phyloP scores from a whole-genome alignment of 352 stramenopile genomes.

The Peronospora belbahrii region DNA sequence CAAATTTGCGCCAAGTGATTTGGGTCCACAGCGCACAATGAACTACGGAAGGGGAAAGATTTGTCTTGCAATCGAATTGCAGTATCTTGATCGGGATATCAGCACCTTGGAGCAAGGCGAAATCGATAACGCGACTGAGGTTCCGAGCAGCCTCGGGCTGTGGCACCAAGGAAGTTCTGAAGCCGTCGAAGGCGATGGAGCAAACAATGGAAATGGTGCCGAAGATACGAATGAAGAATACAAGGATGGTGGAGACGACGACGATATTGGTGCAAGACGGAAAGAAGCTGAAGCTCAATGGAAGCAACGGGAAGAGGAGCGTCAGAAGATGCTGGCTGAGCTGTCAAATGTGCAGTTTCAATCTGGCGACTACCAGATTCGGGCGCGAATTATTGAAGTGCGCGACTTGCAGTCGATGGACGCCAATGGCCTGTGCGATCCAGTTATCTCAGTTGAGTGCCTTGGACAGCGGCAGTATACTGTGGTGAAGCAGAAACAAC shows the following conservation, averaged over 20 bases:
- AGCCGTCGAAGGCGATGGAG: constrained; percentile 7
- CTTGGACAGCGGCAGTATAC: constrained; percentile 76
- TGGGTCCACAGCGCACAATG: constrained; percentile 39
- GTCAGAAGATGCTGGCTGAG: constrained; percentile 65
- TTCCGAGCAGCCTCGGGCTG: constrained; percentile 37
- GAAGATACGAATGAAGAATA: constrained; percentile 27
- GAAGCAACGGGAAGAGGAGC: constrained; percentile 59
- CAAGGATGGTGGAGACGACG: constrained; percentile 27
- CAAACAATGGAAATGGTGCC: constrained; percentile 22
- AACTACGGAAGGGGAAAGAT: constrained; percentile 49
- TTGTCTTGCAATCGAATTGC: constrained; percentile 53
- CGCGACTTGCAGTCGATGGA: constrained; percentile 87
- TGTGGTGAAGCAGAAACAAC: constrained; percentile 73
- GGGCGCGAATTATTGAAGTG: constrained; percentile 86
- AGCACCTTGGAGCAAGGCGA: constrained; percentile 62
- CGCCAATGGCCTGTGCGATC: constrained; percentile 79
- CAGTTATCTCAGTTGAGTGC: constrained; percentile 80
- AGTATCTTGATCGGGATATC: constrained; percentile 47
- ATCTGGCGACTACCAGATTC: constrained; percentile 81
- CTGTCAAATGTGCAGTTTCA: constrained; percentile 68
- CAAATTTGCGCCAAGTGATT: constrained; percentile 34
- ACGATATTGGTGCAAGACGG: constrained; percentile 25
- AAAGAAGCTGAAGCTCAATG: constrained; percentile 48
- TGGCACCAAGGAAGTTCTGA: constrained; percentile 15
- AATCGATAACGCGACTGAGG: constrained; percentile 46